A percentile compares a stretch with the other conserved stretches of the same genome.
Evolutionary conservation across 148 eudicot genomes (phyloP).

Genomic region (Vaccinium corymbosum): DNA sequence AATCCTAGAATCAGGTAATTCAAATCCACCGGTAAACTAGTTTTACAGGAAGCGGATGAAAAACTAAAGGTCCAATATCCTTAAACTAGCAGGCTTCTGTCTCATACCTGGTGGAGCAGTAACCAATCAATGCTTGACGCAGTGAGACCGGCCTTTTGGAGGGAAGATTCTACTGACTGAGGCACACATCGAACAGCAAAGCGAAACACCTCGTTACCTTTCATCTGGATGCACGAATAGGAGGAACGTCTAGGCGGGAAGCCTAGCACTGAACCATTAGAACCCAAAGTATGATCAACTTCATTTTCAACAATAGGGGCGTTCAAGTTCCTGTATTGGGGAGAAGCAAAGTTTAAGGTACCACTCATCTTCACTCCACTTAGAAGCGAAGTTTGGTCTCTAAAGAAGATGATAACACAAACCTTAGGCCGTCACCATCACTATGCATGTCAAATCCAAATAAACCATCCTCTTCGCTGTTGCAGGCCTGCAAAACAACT

Average conservation of each 20-base stretch:
- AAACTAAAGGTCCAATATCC: neutral
- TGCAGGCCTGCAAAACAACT: slow-evolving; percentile 61
- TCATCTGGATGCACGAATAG: slow-evolving; percentile 77
- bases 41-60: neutral
- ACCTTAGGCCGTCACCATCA: slow-evolving; percentile 91
- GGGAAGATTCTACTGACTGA: slow-evolving; percentile 63
- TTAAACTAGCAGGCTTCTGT: neutral
- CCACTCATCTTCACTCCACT: neutral
- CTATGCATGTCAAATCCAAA: slow-evolving; percentile 91
- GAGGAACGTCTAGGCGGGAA: slow-evolving; percentile 50
- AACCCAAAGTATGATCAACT: slow-evolving; percentile 38
- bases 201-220: slow-evolving; percentile 90
- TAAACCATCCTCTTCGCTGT: slow-evolving; percentile 75
- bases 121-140: slow-evolving; percentile 80
- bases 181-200: slow-evolving; percentile 84
- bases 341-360: neutral
- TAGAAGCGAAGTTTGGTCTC: neutral
- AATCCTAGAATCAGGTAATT: neutral
- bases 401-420: slow-evolving; percentile 8
- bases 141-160: slow-evolving; percentile 68
- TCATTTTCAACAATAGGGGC: slow-evolving; percentile 48
- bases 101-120: slow-evolving; percentile 85
- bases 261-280: slow-evolving; percentile 52
- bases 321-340: slow-evolving; percentile 63
- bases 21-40: neutral